Conservation (phyloP, 1,284 basidiomycete species). For the Rhodotorula sp. region DNA sequence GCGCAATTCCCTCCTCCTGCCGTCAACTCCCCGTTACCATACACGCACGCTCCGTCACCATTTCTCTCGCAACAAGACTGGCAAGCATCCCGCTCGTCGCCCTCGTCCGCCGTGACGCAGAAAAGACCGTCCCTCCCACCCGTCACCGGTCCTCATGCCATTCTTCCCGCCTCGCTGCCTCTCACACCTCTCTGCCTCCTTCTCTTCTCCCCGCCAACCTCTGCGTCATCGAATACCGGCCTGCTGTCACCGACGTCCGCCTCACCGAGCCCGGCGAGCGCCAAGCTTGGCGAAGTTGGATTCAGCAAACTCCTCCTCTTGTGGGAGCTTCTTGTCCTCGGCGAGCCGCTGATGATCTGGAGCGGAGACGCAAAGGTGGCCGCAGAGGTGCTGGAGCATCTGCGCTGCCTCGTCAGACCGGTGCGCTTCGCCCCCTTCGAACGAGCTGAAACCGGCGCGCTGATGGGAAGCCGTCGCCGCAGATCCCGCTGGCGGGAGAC, state of each 20-base stretch:
- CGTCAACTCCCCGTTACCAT: neutral
- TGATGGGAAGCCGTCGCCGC: neutral
- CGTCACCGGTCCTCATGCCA: neutral
- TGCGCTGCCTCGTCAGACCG: constrained; percentile 82
- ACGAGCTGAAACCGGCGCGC: constrained; percentile 3
- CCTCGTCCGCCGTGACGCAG: neutral
- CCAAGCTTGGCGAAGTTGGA: constrained; percentile 29
- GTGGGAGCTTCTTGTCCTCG: constrained; percentile 86
- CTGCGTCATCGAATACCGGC: neutral
- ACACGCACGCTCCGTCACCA: neutral
- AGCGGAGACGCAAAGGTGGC: constrained; percentile 75
- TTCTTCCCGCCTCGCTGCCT: constrained; percentile 6
- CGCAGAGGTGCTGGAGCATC: constrained; percentile 67
- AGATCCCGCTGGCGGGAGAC: constrained; percentile 82
- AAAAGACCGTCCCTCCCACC: neutral
- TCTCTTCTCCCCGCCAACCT: constrained; percentile 63
- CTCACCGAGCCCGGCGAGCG: neutral
- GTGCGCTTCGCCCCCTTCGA: constrained; percentile 46
- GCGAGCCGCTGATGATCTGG: constrained; percentile 83
- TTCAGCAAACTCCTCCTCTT: constrained; percentile 63
- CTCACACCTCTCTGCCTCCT: constrained; percentile 47
- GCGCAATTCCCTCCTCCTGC: constrained; percentile 57
- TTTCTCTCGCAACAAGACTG: neutral
- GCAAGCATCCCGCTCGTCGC: neutral
- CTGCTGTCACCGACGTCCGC: neutral